Evolutionary conservation across 1,284 basidiomycete genomes (phyloP).

Genomic region (Gymnopus androsaceus): DNA sequence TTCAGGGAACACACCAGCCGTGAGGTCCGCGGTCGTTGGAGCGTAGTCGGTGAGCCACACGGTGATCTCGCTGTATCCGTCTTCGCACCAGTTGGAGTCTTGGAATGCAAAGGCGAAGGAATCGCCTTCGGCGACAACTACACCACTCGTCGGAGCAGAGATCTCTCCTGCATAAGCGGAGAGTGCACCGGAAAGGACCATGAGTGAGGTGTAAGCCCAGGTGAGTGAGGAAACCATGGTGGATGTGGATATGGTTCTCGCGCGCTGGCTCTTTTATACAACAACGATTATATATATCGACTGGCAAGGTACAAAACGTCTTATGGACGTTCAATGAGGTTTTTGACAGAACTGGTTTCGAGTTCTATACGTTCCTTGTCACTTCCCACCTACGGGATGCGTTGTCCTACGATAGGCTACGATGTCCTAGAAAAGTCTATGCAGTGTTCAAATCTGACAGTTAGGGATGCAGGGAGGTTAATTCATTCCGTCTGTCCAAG

Average conservation of each 20-base stretch:
- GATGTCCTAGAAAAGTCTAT: too few relatives aligned
- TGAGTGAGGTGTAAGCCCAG: not conserved
- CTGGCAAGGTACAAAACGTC: too few relatives aligned
- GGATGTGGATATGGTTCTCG: not conserved
- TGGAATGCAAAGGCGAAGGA: constrained; percentile 20
- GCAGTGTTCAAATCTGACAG: too few relatives aligned
- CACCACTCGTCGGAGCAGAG: constrained; percentile 11
- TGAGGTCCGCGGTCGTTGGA: constrained; percentile 21
- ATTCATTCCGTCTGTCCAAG: too few relatives aligned
- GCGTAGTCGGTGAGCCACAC: constrained; percentile 23
- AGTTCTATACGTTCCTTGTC: too few relatives aligned
- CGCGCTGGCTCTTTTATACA: not conserved
- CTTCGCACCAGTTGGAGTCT: constrained; percentile 26
- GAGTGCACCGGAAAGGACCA: constrained; percentile 5
- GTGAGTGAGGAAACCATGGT: not conserved
- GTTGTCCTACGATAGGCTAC: too few relatives aligned
- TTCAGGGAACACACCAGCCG: constrained; percentile 19
- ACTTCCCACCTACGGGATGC: too few relatives aligned
- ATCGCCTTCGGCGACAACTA: constrained; percentile 2
- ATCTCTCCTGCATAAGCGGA: constrained; percentile 15
- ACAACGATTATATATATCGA: not conserved
- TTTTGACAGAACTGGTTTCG: too few relatives aligned
- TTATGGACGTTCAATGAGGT: too few relatives aligned
- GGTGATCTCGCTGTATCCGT: constrained; percentile 22
- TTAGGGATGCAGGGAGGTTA: too few relatives aligned